Evolutionary conservation across 2,329 filamentous ascomycete genomes (phyloP).

Genomic region (Zasmidium citrigriseum): DNA sequence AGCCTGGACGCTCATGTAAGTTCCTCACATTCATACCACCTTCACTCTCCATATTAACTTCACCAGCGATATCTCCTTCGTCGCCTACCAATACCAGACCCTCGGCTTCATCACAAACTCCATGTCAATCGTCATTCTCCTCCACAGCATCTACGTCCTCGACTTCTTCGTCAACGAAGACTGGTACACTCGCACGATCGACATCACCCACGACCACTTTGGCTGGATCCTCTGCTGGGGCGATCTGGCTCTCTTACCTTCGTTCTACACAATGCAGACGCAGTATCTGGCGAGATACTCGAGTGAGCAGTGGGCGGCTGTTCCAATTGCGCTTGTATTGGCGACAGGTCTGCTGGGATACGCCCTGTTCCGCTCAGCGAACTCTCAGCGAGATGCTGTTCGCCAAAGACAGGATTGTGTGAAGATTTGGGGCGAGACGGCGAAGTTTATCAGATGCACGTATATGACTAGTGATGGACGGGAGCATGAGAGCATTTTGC

Average conservation of each 20-base stretch:
- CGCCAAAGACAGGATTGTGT: conserved; percentile 14
- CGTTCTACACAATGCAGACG: conserved; percentile 23
- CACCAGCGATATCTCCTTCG: no score
- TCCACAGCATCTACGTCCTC: conserved; percentile 79
- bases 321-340: conserved; percentile 75
- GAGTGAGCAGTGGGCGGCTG: conserved; percentile 6
- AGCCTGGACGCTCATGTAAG: conserved; percentile 81
- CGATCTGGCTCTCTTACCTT: conserved; percentile 20
- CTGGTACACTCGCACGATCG: conserved; percentile 55
- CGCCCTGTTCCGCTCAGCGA: conserved; percentile 20
- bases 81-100: conserved; percentile 82
- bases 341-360: conserved; percentile 15
- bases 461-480: conserved; percentile 21
- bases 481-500: conserved; percentile 16
- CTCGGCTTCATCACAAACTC: conserved; percentile 83
- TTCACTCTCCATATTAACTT: no score
- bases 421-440: conserved; percentile 18
- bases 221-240: conserved; percentile 25
- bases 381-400: conserved; percentile 20
- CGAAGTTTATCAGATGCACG: conserved; percentile 19
- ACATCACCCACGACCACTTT: conserved; percentile 26
- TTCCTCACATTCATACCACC: no score
- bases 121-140: conserved; percentile 73
- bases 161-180: conserved; percentile 90
- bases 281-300: conserved; percentile 23